These are phyloP conservation scores for Boehmeria nivea DNA, from an alignment of 306 rosid genomes.

Conservation along the genomic window DNA sequence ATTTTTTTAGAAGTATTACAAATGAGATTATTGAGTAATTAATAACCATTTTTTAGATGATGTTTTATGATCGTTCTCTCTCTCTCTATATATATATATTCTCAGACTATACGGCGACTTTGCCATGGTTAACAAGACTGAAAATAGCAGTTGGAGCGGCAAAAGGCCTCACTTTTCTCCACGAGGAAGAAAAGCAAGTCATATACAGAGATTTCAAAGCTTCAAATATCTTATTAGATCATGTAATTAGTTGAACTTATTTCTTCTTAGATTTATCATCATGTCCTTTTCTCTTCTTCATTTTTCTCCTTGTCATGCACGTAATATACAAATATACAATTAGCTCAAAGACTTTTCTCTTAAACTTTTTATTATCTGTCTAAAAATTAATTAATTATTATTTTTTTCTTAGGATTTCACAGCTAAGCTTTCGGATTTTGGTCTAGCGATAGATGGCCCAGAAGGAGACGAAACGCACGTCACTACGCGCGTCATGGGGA, in stretches of 20 bases:
- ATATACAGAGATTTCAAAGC: constrained; percentile 85
- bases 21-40: too few species aligned
- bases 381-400: neutral
- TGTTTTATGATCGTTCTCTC: too few species aligned
- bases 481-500: constrained; percentile 75
- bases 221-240: constrained; percentile 72
- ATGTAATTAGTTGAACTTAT: too few species aligned
- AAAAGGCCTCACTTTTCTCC: constrained; percentile 79
- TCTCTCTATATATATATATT: constrained; percentile 11
- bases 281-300: neutral
- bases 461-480: constrained; percentile 62
- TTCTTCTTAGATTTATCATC: too few species aligned
- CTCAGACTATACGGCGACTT: constrained; percentile 66
- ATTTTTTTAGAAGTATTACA: too few species aligned
- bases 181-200: constrained; percentile 77
- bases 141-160: constrained; percentile 89
- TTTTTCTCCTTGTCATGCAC: neutral
- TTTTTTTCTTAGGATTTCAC: constrained; percentile 46
- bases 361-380: too few species aligned
- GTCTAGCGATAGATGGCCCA: constrained; percentile 80
- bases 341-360: neutral
- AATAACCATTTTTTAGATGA: too few species aligned
- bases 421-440: constrained; percentile 87
- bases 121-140: constrained; percentile 87
- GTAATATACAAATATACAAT: neutral